phyloP scores from a whole-genome alignment of 2,329 filamentous ascomycete species.

The Raffaelea arxii region DNA sequence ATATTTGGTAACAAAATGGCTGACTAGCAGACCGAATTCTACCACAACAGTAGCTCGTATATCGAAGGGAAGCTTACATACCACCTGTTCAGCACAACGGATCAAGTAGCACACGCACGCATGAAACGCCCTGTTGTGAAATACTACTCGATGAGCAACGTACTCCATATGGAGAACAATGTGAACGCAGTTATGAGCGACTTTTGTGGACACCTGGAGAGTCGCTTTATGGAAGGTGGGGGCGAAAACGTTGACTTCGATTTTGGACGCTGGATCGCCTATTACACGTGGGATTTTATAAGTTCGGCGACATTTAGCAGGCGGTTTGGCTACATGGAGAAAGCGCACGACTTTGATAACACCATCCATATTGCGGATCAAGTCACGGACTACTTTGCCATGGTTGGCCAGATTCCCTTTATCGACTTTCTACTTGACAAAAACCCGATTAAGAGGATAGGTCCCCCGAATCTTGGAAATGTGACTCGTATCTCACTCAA shows the following conservation, averaged over 20 bases:
- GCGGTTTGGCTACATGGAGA: constrained; percentile 30
- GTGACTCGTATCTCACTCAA: constrained; percentile 14
- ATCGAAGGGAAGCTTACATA: constrained; percentile 23
- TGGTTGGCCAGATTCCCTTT: constrained; percentile 20
- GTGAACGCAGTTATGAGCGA: constrained; percentile 25
- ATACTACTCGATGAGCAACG: constrained; percentile 20
- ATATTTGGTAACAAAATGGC: constrained; percentile 14
- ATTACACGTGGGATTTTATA: constrained; percentile 31
- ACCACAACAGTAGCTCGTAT: constrained; percentile 9
- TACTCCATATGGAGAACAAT: constrained; percentile 32
- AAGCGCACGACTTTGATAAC: constrained; percentile 25
- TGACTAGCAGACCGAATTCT: constrained; percentile 5
- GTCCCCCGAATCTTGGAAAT: constrained; percentile 18
- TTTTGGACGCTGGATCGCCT: constrained; percentile 31
- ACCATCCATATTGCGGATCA: constrained; percentile 21
- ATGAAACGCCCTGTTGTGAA: constrained; percentile 27
- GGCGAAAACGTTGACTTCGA: constrained; percentile 18
- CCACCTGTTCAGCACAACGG: constrained; percentile 26
- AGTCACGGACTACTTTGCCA: constrained; percentile 23
- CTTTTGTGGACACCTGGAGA: constrained; percentile 20
- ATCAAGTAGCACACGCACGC: constrained; percentile 20
- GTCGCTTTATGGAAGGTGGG: constrained; percentile 12
- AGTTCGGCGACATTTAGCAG: constrained; percentile 28
- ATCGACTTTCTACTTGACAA: constrained; percentile 27
- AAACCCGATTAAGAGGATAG: constrained; percentile 25